phyloP scores from a whole-genome alignment of 352 stramenopile species.

The Globisporangium spinosum region DNA sequence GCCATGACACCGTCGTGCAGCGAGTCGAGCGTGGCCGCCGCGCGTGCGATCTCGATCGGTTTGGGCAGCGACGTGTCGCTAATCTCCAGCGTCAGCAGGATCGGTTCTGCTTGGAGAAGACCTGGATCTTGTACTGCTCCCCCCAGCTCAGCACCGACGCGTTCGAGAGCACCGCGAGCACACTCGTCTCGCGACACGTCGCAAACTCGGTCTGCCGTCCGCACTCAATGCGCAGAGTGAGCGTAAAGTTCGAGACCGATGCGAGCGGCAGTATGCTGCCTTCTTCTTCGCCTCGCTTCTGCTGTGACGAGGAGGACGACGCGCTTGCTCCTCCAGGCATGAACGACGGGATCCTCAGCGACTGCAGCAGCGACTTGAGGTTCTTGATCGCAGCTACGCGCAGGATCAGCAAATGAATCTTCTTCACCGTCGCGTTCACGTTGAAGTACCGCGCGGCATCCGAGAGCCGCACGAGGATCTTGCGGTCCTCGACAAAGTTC shows the following conservation, averaged over 20 bases:
- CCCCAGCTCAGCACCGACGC: conserved; percentile 47
- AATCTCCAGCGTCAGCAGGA: conserved; percentile 51
- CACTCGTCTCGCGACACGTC: conserved; percentile 40
- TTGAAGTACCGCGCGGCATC: conserved; percentile 44
- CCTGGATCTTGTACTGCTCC: conserved; percentile 61
- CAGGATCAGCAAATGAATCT: conserved; percentile 48
- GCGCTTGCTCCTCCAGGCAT: background rate
- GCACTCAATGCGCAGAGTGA: conserved; percentile 49
- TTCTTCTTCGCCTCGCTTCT: conserved; percentile 36
- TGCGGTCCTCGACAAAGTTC: conserved; percentile 68
- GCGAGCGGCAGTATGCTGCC: conserved; percentile 15
- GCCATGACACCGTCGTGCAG: conserved; percentile 41
- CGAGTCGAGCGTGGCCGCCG: conserved; percentile 28
- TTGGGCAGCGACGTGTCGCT: conserved; percentile 30
- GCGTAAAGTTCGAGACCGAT: conserved; percentile 29
- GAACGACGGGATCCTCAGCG: conserved; percentile 20
- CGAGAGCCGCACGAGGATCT: conserved; percentile 50
- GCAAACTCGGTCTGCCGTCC: conserved; percentile 38
- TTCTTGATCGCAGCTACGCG: conserved; percentile 50
- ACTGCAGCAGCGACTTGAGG: conserved; percentile 32
- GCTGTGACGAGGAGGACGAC: background rate
- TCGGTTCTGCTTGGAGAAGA: conserved; percentile 26
- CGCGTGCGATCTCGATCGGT: conserved; percentile 42
- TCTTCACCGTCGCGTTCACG: conserved; percentile 29
- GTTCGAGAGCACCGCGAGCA: conserved; percentile 30